Conservation (phyloP, 2,329 filamentous ascomycete species). For the Cytospora leucostoma region DNA sequence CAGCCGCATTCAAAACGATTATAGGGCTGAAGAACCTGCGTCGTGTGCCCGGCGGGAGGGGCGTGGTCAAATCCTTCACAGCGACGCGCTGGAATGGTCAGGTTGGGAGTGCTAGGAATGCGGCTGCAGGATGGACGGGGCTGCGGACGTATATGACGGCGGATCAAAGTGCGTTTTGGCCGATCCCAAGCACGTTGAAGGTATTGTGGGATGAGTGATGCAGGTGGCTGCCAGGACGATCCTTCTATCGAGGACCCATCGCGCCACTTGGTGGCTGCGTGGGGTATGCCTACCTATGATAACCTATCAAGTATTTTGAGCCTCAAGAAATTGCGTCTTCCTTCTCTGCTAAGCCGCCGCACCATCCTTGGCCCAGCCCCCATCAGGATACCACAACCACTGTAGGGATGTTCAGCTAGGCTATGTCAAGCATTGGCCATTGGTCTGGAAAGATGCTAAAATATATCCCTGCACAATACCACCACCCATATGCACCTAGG, state of each 20-base stretch:
- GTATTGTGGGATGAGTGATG: slow-evolving; percentile 31
- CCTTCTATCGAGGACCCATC: background rate
- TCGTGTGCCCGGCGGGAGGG: slow-evolving; percentile 31
- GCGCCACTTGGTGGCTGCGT: background rate
- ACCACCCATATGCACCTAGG: no score
- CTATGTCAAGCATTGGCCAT: no score
- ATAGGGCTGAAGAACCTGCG: slow-evolving; percentile 32
- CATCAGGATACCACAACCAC: no score
- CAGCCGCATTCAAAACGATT: slow-evolving; percentile 32
- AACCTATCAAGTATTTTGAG: no score
- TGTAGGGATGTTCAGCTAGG: no score
- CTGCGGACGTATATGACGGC: slow-evolving; percentile 32
- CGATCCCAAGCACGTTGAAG: slow-evolving; percentile 32
- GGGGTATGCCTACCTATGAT: background rate
- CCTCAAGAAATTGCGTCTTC: no score
- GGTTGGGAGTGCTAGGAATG: slow-evolving; percentile 18
- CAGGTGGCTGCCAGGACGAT: background rate
- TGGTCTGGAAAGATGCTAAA: no score
- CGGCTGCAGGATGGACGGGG: slow-evolving; percentile 29
- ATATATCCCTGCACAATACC: no score
- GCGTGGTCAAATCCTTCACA: slow-evolving; percentile 30
- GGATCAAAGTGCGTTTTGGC: slow-evolving; percentile 33
- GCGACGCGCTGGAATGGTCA: slow-evolving; percentile 30
- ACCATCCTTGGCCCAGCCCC: no score
- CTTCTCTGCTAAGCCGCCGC: no score